These are phyloP conservation scores for Phialophora chinensis DNA, from an alignment of 2,329 filamentous ascomycete species.

Conservation along the genomic window DNA sequence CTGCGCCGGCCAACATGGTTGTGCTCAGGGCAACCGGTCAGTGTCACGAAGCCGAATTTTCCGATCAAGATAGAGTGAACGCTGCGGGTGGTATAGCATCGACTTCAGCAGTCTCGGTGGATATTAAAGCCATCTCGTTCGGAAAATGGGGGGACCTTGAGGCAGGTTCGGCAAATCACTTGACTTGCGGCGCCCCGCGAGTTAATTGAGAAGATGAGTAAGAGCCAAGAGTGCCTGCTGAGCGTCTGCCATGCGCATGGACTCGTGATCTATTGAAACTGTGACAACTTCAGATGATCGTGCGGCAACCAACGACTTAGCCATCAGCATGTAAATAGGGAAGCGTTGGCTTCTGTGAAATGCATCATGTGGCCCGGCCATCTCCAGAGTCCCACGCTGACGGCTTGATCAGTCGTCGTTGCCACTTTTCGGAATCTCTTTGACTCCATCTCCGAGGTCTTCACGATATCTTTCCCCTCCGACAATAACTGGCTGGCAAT, in stretches of 20 bases:
- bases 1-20: conserved; percentile 21
- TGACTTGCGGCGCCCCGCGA: background rate
- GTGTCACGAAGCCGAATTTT: background rate
- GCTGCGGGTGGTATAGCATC: background rate
- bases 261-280: background rate
- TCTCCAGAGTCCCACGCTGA: background rate
- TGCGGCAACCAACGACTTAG: background rate
- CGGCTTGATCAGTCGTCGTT: conserved; percentile 18
- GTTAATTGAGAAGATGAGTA: background rate
- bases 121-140: background rate
- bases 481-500: conserved; percentile 21
- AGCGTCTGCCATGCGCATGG: background rate
- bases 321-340: background rate
- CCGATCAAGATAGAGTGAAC: background rate
- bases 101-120: background rate
- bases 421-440: conserved; percentile 19
- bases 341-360: background rate
- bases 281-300: background rate
- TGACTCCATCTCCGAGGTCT: conserved; percentile 3
- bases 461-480: conserved; percentile 19
- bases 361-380: background rate
- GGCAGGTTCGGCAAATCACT: conserved; percentile 7
- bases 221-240: background rate
- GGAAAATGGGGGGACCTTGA: background rate
- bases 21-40: background rate